Base-by-base conservation (phyloP, 441 rosid species). In the Biscutella auriculata region DNA sequence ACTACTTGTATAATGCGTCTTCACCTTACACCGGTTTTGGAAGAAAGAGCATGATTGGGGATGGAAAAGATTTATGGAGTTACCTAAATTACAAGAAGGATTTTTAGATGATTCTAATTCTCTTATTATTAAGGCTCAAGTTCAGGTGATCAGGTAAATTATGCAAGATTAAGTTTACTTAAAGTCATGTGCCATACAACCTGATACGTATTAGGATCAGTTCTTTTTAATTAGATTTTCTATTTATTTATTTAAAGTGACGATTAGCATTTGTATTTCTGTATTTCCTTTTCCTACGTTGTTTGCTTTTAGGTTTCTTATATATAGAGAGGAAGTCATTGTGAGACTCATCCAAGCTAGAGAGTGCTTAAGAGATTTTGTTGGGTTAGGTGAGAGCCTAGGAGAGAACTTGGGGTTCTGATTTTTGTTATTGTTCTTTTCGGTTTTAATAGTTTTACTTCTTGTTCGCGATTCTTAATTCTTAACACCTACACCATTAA, bases 21-120 rank as follows among this genome's bases (percentile, higher is more conserved):
- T n/a, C n/a, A 93, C 97, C 6, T 62, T 93, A 30, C 97, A 93
- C 73, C 95, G 95, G 17, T 93, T 93, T 69, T 83, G 93, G 76
- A 88, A 93, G 87, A 87, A 93, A 72, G 98, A 93, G 82, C 99
- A 93, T 74, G 99, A 93, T 52, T 93, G 97, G 99, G 98, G 99
- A 4, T 89, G 99, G 97, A 85, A 87, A 78, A 89, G 87, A 64
- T 87, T 93, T 72, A 89, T 93, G 82, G 99, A 89, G 71, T 76
- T 87, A 52, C 75, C 85, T 23, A 88, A 88, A 70, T 75, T 93
- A 45, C 55, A 74, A 32, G 97, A 93, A 33, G 97, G 97, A 46
- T 93, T 93, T 69, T 71, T 87, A 69, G 67, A 67, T 66, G 97
- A 86, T 57, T 74, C 81, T 44, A 96, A 78, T 68, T 80, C 83